Evolutionary conservation across 139 green algal species (phyloP).

Genomic region (Chlorokybus atmophyticus): DNA sequence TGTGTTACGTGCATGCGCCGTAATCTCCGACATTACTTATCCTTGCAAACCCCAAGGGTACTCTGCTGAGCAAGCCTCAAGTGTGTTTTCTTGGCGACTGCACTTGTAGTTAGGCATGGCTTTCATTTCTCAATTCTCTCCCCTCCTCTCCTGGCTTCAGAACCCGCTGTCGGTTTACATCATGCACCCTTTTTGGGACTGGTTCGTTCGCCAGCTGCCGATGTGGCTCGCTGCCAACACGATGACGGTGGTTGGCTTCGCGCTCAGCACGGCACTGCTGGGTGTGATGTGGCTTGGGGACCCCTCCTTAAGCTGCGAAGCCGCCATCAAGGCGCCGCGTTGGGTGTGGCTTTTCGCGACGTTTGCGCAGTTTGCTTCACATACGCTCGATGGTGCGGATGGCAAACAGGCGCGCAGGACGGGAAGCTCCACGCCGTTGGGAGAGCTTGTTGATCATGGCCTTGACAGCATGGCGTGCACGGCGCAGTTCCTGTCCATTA

Average conservation of each 20-base stretch:
- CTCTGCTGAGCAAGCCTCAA: no score
- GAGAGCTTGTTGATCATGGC: slow-evolving; percentile 10
- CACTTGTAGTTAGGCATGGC: no score
- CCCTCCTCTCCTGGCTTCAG: not conserved
- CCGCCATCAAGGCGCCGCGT: not conserved
- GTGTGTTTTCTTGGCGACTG: no score
- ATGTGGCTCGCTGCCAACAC: slow-evolving; percentile 8
- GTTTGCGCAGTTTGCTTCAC: not conserved
- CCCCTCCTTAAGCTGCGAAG: not conserved
- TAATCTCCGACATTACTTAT: no score
- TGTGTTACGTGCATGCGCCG: no score
- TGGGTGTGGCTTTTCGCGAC: slow-evolving; percentile 7
- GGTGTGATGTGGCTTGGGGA: not conserved
- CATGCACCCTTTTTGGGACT: not conserved
- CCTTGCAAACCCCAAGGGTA: no score
- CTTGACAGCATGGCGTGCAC: slow-evolving; percentile 1
- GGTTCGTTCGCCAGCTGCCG: not conserved
- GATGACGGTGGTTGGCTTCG: slow-evolving; percentile 7
- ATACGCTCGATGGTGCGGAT: slow-evolving; percentile 9
- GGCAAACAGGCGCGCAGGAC: slow-evolving; percentile 11
- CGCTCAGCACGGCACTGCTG: no score
- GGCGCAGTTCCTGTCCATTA: not conserved
- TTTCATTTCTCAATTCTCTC: not conserved
- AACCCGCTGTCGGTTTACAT: not conserved
- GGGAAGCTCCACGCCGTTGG: not conserved